Conservation (phyloP, 139 green algal species). For the Tetratostichococcus sp. region DNA sequence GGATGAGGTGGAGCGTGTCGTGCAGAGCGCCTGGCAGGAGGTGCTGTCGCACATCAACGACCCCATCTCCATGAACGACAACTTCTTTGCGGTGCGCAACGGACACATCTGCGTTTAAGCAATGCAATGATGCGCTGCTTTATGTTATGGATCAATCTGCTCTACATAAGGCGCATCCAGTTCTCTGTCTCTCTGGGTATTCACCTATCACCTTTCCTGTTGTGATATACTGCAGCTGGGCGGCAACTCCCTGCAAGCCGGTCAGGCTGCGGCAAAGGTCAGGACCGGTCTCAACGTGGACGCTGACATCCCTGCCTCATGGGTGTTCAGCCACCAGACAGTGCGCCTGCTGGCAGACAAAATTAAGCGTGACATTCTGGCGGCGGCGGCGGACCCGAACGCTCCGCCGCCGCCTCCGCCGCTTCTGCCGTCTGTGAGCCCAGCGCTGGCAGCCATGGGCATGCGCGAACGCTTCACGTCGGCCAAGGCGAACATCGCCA, state of each 20-base stretch:
- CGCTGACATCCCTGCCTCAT: slow-evolving; percentile 2
- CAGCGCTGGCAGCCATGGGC: too few species aligned
- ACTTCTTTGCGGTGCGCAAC: slow-evolving; percentile 31
- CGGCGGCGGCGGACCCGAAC: not conserved
- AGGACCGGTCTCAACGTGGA: not conserved
- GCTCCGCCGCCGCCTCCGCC: not conserved
- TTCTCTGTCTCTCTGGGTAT: too few species aligned
- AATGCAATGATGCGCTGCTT: too few species aligned
- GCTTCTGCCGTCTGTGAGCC: too few species aligned
- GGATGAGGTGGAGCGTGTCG: not conserved
- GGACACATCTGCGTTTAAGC: too few species aligned
- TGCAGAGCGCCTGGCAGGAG: slow-evolving; percentile 11
- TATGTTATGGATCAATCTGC: too few species aligned
- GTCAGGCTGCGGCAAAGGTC: slow-evolving; percentile 4
- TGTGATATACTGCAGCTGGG: slow-evolving; percentile 27
- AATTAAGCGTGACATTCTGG: too few species aligned
- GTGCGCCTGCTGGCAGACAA: slow-evolving; percentile 17
- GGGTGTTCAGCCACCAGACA: slow-evolving; percentile 15
- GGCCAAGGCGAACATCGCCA: too few species aligned
- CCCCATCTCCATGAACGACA: slow-evolving; percentile 2
- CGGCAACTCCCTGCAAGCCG: slow-evolving; percentile 24
- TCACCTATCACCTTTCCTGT: too few species aligned
- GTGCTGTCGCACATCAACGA: not conserved
- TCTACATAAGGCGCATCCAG: too few species aligned
- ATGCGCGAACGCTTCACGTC: too few species aligned